Conservation (phyloP, 2,329 filamentous ascomycete genomes). For the Trichoderma sp. region DNA sequence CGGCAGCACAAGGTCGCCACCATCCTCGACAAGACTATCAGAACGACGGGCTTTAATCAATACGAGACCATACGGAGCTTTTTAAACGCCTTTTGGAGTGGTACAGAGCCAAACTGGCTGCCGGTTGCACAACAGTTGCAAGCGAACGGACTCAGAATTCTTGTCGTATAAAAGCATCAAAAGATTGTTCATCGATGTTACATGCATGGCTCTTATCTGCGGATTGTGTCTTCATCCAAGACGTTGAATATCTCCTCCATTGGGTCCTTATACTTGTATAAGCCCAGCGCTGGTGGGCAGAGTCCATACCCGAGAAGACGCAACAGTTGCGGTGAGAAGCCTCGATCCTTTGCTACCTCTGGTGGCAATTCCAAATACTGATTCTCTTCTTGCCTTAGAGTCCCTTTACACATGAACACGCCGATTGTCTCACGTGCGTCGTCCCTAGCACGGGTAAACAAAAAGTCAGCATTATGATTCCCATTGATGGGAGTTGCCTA, state of each 20-base stretch:
- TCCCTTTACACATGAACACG: constrained; percentile 39
- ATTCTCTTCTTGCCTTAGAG: constrained; percentile 38
- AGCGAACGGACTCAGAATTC: constrained; percentile 27
- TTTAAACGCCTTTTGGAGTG: constrained; percentile 31
- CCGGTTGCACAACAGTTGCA: constrained; percentile 29
- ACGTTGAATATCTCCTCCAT: constrained; percentile 41
- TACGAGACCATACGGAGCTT: constrained; percentile 29
- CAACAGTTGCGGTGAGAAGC: constrained; percentile 36
- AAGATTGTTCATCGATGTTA: neutral
- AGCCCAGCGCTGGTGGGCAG: constrained; percentile 36
- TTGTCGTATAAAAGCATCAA: constrained; percentile 24
- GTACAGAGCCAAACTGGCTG: constrained; percentile 30
- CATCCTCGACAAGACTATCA: constrained; percentile 25
- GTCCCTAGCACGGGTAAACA: constrained; percentile 22
- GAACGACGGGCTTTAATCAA: constrained; percentile 30
- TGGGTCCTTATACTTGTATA: constrained; percentile 40
- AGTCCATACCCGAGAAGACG: constrained; percentile 38
- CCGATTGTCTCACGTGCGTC: constrained; percentile 36
- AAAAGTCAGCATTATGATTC: neutral
- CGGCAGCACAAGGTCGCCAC: constrained; percentile 26
- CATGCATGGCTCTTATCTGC: constrained; percentile 25
- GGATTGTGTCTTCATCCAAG: constrained; percentile 39
- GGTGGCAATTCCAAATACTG: constrained; percentile 36
- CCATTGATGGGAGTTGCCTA: neutral
- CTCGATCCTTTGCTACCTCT: constrained; percentile 32